Conservation (phyloP, 148 eudicot genomes). For the Vaccinium corymbosum region DNA sequence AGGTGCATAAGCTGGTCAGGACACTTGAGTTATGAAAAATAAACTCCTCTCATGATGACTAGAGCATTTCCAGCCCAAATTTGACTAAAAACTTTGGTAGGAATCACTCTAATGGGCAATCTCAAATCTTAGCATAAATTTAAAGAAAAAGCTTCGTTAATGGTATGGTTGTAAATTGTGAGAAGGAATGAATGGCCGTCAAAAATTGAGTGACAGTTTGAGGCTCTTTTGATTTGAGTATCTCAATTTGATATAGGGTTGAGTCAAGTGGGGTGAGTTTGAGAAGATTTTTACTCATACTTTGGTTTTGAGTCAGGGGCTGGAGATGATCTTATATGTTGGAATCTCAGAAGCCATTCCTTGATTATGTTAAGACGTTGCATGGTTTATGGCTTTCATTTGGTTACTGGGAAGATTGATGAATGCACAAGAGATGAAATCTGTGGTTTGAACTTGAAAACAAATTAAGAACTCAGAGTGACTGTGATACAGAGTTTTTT, state of each 20-base stretch:
- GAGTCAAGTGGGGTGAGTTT: background rate
- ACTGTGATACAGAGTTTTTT: background rate
- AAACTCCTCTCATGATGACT: too few species aligned
- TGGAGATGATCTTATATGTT: background rate
- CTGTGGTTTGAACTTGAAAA: constrained; percentile 1
- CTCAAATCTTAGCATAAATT: background rate
- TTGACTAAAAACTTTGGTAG: background rate
- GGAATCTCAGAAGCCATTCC: too few species aligned
- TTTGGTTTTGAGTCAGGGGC: background rate
- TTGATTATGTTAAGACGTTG: too few species aligned
- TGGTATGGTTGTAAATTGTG: background rate
- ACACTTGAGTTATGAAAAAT: too few species aligned
- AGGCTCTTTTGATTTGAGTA: too few species aligned
- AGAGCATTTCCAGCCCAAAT: background rate
- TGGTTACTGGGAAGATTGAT: background rate
- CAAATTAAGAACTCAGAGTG: background rate
- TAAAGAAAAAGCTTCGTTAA: background rate
- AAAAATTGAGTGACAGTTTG: background rate
- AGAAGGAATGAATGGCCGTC: background rate
- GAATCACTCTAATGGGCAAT: background rate
- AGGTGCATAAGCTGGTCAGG: too few species aligned
- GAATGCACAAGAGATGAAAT: background rate
- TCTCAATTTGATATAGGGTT: background rate
- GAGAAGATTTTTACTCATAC: background rate
- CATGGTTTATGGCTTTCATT: background rate